Base-by-base conservation (phyloP, 768 basidiomycete species). In the Scleroderma bovista region DNA sequence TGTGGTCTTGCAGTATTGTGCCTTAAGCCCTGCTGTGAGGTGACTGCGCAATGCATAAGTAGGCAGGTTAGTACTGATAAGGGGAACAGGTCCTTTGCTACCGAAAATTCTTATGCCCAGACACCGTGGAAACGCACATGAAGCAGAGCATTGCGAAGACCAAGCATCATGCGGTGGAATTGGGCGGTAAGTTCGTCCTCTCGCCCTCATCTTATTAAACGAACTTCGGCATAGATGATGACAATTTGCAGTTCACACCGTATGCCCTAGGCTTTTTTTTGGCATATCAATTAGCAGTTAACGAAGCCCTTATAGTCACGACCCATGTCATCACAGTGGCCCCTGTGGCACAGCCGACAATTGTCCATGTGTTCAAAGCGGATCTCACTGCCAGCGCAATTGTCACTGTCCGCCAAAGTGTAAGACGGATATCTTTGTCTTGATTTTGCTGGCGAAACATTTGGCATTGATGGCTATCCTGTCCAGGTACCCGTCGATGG, bases 11-110 rank as follows among this genome's bases (percentile, higher is more conserved):
- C 81, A 16, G 59, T 68, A 1, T 64, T 86, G 15, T 78, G 78
- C 60, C 69, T 70, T 10, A 81, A 78, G 52, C 77, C 82, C 6
- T 88, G 86, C 60, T 62, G 64, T 24, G 80, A 87, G 70, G 85
- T 83, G 48, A 45, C 48, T 19, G 23, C 24, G 22, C 16, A 22
- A 37, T 5, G 19, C 29, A 26, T 37, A 17, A 5, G 26, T 36
- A 23, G 8, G 26, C 29, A 29, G 10, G 26, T n/a, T 44, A 1
- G 13, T 34, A 8, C 44, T 56, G 42, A 61, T 42, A 44, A 19
- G 24, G 47, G 23, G 42, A 20, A 17, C 22, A 67, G 65, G 61
- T 69, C 12, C 44, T 51, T 39, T 44, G 65, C 42, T 54, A 67
- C 41, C 50, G 42, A 16, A 51, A 42, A 15, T 32, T 54, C n/a